These are phyloP conservation scores for Metschnikowia similis DNA, from an alignment of 805 yeast genomes.

Conservation along the genomic window DNA sequence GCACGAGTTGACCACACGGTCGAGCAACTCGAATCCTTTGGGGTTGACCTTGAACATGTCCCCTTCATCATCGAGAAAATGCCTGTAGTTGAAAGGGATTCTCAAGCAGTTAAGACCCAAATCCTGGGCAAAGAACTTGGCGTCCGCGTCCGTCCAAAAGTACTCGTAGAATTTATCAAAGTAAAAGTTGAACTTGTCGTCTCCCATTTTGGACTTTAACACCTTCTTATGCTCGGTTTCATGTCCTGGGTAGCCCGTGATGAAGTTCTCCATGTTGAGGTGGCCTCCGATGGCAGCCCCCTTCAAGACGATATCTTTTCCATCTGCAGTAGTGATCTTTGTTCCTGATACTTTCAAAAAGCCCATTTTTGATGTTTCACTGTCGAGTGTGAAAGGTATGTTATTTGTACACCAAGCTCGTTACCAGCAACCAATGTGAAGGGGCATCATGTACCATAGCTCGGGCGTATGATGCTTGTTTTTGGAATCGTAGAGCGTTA, in stretches of 20 bases:
- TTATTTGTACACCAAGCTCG: background rate
- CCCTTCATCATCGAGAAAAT: conserved; percentile 43
- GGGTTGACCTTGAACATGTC: conserved; percentile 41
- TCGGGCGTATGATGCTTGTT: no score
- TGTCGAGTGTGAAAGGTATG: background rate
- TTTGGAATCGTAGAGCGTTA: no score
- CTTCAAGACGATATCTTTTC: conserved; percentile 37
- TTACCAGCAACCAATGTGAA: no score
- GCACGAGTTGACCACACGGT: conserved; percentile 41
- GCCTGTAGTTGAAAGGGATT: conserved; percentile 51
- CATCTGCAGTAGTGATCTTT: conserved; percentile 43
- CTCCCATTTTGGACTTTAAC: conserved; percentile 36
- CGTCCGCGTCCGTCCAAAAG: conserved; percentile 50
- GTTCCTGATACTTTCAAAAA: conserved; percentile 43
- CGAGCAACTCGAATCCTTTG: conserved; percentile 43
- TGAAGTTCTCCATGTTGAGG: conserved; percentile 54
- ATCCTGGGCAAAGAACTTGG: conserved; percentile 38
- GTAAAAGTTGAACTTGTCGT: conserved; percentile 46
- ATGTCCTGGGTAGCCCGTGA: conserved; percentile 52
- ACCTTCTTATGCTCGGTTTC: conserved; percentile 48
- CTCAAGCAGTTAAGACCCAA: conserved; percentile 45
- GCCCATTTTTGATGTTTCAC: conserved; percentile 4
- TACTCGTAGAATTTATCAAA: conserved; percentile 51
- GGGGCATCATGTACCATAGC: no score
- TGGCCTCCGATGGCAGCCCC: conserved; percentile 51